Conservation (phyloP, 768 basidiomycete species). For the Cantharellus anzutake region DNA sequence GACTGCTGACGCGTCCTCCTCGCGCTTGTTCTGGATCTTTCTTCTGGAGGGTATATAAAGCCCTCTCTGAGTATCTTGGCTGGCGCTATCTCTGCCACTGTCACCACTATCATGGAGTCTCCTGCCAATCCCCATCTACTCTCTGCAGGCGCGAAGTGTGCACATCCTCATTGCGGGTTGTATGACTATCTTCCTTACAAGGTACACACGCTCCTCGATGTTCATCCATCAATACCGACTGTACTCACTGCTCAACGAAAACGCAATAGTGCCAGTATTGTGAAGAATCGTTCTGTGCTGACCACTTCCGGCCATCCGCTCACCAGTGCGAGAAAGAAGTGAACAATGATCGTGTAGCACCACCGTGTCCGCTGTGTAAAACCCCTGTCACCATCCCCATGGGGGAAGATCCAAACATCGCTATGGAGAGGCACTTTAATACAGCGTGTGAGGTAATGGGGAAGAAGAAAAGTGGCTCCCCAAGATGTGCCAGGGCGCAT, state of each 20-base stretch:
- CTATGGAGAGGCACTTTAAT: conserved; percentile 60
- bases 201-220: background rate
- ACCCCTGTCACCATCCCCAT: conserved; percentile 54
- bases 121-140: background rate
- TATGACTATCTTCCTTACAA: conserved; percentile 1
- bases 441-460: conserved; percentile 56
- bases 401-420: conserved; percentile 61
- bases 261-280: conserved; percentile 51
- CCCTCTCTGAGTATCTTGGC: background rate
- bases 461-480: conserved; percentile 10
- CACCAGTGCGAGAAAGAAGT: conserved; percentile 48
- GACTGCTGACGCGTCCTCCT: background rate
- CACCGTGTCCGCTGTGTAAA: conserved; percentile 61
- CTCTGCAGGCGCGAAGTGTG: background rate
- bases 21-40: background rate
- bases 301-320: conserved; percentile 52
- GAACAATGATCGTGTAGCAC: conserved; percentile 56
- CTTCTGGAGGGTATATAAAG: background rate
- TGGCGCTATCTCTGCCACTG: background rate
- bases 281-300: conserved; percentile 44
- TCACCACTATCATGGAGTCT: background rate
- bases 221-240: background rate
- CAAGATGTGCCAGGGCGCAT: conserved; percentile 26
- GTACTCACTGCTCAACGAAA: background rate
- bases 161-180: background rate